Conservation (phyloP, 1,284 basidiomycete species). For the Fomes fomentarius region DNA sequence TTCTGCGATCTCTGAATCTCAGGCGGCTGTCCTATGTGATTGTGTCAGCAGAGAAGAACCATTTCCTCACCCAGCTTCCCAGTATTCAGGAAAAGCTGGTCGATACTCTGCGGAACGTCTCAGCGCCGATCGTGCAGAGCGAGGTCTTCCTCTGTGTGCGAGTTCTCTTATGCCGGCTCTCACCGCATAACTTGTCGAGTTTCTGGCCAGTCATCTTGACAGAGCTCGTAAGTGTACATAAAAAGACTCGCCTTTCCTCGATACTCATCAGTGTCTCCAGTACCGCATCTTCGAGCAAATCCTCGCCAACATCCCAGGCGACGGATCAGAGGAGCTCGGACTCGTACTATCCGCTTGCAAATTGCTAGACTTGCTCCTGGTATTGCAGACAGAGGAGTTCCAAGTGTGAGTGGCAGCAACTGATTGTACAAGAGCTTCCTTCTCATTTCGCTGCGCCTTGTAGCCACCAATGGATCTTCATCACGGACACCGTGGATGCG, state of each 20-base stretch:
- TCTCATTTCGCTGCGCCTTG: background rate
- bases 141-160: slow-evolving; percentile 96
- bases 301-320: slow-evolving; percentile 62
- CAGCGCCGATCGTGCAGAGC: slow-evolving; percentile 86
- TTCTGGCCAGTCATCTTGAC: slow-evolving; percentile 98
- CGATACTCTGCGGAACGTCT: slow-evolving; percentile 83
- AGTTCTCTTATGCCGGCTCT: slow-evolving; percentile 90
- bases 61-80: slow-evolving; percentile 89
- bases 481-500: slow-evolving; percentile 97
- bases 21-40: slow-evolving; percentile 87
- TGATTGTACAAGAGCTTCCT: background rate
- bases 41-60: slow-evolving; percentile 86
- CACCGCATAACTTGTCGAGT: slow-evolving; percentile 88
- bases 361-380: slow-evolving; percentile 89
- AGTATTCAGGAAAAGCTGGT: slow-evolving; percentile 96
- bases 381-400: slow-evolving; percentile 96
- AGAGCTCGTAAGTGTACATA: slow-evolving; percentile 68
- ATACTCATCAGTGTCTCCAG: slow-evolving; percentile 40
- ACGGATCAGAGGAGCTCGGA: slow-evolving; percentile 83
- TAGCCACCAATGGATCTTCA: slow-evolving; percentile 99
- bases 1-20: slow-evolving; percentile 86
- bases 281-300: slow-evolving; percentile 78
- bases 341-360: slow-evolving; percentile 91
- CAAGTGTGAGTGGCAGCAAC: slow-evolving; percentile 73
- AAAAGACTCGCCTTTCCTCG: background rate